phyloP scores from a whole-genome alignment of 139 green algal genomes.

The Limnomonas spitsbergensis region DNA sequence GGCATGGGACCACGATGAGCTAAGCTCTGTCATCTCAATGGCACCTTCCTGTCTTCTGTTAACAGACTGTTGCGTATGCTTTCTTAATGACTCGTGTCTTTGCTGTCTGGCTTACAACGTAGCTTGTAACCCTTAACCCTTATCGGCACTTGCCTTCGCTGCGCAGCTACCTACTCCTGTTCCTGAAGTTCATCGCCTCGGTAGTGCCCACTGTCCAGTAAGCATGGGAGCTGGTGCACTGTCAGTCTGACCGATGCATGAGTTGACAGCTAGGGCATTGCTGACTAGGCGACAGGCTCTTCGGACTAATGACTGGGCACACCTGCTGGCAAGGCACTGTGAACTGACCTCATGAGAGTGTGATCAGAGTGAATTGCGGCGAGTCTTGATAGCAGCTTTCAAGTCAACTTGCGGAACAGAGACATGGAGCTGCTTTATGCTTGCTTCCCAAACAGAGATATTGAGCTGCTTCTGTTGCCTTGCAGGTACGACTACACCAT shows the following conservation, averaged over 20 bases:
- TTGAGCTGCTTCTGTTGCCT: slow-evolving; percentile 20
- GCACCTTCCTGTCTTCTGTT: no score
- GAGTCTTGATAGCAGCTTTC: neutral
- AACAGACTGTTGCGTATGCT: no score
- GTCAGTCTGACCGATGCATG: no score
- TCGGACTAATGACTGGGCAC: neutral
- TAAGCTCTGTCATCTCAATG: no score
- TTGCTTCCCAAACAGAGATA: neutral
- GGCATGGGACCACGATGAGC: no score
- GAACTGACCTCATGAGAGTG: no score
- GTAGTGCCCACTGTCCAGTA: slow-evolving; percentile 90
- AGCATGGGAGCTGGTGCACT: slow-evolving; percentile 18
- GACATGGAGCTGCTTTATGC: slow-evolving; percentile 12
- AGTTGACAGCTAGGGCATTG: neutral
- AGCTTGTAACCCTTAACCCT: no score
- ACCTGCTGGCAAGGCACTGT: neutral
- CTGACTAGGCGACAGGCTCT: neutral
- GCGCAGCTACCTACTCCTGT: slow-evolving; percentile 85
- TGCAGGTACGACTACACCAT: slow-evolving; percentile 79
- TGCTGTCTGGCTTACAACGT: no score
- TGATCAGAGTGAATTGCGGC: no score
- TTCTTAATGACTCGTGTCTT: no score
- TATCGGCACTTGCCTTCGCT: no score
- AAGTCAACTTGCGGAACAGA: neutral
- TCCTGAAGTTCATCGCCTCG: slow-evolving; percentile 93